A percentile compares a stretch with the other conserved stretches of the same genome.
Evolutionary conservation across 2,329 filamentous ascomycete species (phyloP).

Genomic region (Fusarium devonianum): DNA sequence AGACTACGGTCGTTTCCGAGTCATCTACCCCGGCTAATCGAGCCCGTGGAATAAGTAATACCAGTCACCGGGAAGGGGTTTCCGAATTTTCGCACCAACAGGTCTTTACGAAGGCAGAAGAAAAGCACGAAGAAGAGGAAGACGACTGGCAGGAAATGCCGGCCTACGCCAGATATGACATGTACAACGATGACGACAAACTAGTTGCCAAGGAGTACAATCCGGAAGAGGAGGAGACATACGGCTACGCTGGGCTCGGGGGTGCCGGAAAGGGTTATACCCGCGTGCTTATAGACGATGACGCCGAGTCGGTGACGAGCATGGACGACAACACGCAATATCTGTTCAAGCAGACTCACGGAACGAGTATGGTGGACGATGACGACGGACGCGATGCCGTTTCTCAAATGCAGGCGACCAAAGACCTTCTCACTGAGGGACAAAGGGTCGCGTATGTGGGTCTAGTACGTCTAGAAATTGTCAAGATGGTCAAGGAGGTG

Average conservation of each 20-base stretch:
- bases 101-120: constrained; percentile 64
- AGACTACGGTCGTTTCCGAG: constrained; percentile 26
- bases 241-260: constrained; percentile 78
- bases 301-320: constrained; percentile 91
- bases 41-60: constrained; percentile 51
- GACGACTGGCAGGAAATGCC: constrained; percentile 97
- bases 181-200: constrained; percentile 93
- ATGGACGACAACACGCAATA: constrained; percentile 98
- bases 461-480: constrained; percentile 81
- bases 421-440: constrained; percentile 91
- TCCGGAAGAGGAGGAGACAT: constrained; percentile 71
- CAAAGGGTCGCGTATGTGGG: constrained; percentile 97
- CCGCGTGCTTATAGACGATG: constrained; percentile 91
- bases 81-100: constrained; percentile 95
- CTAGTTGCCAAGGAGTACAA: constrained; percentile 84
- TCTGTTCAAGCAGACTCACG: constrained; percentile 79
- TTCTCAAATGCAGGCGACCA: constrained; percentile 93
- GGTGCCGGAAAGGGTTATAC: constrained; percentile 96
- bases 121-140: constrained; percentile 60
- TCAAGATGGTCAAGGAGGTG: constrained; percentile 75
- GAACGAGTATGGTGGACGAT: constrained; percentile 68
- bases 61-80: constrained; percentile 42
- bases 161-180: constrained; percentile 87
- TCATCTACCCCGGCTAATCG: constrained; percentile 34
- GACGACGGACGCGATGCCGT: constrained; percentile 87